A percentile compares a stretch with the other conserved stretches of the same genome.
Evolutionary conservation across 2,329 filamentous ascomycete species (phyloP).

Genomic region (Dendryphion nanum): DNA sequence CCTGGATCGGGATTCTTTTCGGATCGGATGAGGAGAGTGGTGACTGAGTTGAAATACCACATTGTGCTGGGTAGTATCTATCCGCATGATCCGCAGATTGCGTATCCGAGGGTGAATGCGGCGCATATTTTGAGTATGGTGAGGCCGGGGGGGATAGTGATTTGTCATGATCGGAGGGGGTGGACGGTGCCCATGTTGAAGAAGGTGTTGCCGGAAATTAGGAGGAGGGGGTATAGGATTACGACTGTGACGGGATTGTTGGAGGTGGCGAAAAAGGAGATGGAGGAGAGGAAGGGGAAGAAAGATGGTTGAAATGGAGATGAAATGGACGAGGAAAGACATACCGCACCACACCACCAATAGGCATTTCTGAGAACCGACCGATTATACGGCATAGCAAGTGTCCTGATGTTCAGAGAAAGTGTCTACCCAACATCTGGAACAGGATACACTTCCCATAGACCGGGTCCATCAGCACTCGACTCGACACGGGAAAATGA

Average conservation of each 20-base stretch:
- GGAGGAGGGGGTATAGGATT: constrained; percentile 65
- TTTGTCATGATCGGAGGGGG: constrained; percentile 80
- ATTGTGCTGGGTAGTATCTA: constrained; percentile 83
- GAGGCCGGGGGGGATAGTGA: constrained; percentile 72
- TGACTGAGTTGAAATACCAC: constrained; percentile 63
- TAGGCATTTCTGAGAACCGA: too few species aligned
- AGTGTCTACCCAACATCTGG: too few species aligned
- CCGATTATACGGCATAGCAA: too few species aligned
- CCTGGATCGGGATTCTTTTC: constrained; percentile 86
- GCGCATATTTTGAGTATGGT: constrained; percentile 78
- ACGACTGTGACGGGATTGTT: constrained; percentile 71
- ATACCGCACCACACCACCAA: background rate
- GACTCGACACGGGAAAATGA: too few species aligned
- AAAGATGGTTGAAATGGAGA: too few species aligned
- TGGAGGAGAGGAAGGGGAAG: too few species aligned
- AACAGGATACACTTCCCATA: too few species aligned
- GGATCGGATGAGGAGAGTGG: constrained; percentile 61
- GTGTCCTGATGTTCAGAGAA: too few species aligned
- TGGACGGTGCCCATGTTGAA: constrained; percentile 82
- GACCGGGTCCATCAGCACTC: too few species aligned
- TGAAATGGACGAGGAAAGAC: background rate
- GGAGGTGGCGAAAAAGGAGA: too few species aligned
- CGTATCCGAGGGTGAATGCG: constrained; percentile 67
- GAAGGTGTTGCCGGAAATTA: constrained; percentile 70
- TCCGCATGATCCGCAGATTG: constrained; percentile 87